Base-by-base conservation (phyloP, 2,329 filamentous ascomycete species). In the Didymella exigua region DNA sequence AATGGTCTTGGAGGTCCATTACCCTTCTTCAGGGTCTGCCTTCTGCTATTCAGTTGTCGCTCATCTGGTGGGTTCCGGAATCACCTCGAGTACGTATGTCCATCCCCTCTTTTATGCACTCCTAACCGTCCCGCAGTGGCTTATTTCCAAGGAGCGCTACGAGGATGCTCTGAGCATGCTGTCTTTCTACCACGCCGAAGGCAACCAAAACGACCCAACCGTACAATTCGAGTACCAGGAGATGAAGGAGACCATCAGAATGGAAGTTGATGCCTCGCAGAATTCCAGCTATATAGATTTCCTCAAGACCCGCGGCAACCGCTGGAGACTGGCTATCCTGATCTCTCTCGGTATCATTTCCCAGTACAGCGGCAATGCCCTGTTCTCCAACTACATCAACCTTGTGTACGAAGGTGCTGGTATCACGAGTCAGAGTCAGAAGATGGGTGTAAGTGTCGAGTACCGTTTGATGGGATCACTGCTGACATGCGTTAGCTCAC, bases 201-300 rank as follows among this genome's bases (percentile, higher is more conserved):
- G 86, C 36, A 78, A 87, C 65, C 70, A 68, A 38, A 78, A 82
- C 68, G 83, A 88, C 64, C 68, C 82, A 3, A 84, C 84, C 0
- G 87, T 89, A 10, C 83, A 86, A 63, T 86, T 86, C 68, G 84
- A 89, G 69, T 87, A 82, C 70, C 81, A 80, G 49, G 86, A 89
- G 74, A 89, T 89, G 75, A 83, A 81, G 63, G 81, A 86, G 63
- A 86, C 85, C 13, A 83, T 89, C 57, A 73, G 77, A 36, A 74
- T 86, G 61, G 86, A 89, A 67, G 78, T 78, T 53, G 71, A 79
- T 43, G 75, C 76, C 40, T 73, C 77, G 48, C 78, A 68, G 42
- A 75, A 78, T 16, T 82, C 80, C 47, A 81, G 76, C 61, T 89
- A 87, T 70, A 56, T 82, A 11, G 85, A 88, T 67, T 86, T 89